These are phyloP conservation scores for Aspergillus unguis DNA, from an alignment of 2,329 filamentous ascomycete genomes.

Conservation along the genomic window DNA sequence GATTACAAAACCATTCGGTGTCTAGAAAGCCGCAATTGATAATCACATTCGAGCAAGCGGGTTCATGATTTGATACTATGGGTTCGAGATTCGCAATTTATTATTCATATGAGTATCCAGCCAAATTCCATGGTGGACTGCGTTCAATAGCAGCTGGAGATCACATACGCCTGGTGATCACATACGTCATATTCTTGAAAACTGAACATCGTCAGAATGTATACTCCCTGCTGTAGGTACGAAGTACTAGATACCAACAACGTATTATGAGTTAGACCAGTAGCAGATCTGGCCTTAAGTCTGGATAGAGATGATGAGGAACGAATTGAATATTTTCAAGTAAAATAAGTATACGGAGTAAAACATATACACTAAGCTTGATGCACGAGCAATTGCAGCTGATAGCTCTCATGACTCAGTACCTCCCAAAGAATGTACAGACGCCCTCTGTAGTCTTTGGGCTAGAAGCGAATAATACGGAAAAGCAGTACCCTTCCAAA, in stretches of 20 bases:
- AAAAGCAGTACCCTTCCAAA: not conserved
- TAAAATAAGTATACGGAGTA: not conserved
- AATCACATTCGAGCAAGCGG: slow-evolving; percentile 9
- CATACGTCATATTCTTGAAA: no score
- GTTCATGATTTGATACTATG: not conserved
- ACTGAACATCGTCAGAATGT: no score
- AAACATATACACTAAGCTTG: not conserved
- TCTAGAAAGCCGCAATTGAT: slow-evolving; percentile 16
- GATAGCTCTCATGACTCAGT: not conserved
- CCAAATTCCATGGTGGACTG: no score
- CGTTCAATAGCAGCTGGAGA: no score
- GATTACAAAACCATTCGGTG: not conserved
- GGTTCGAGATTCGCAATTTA: not conserved
- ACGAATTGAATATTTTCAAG: not conserved
- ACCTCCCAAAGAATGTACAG: slow-evolving; percentile 4
- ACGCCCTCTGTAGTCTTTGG: not conserved
- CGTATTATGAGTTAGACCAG: no score
- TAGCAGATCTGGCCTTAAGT: no score
- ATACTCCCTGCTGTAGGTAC: no score
- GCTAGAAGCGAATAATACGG: not conserved
- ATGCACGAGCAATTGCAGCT: not conserved
- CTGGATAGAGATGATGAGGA: no score
- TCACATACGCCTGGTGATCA: no score
- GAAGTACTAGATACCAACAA: no score
- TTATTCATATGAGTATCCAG: no score